A percentile compares a stretch with the other conserved stretches of the same genome.
phyloP scores from a whole-genome alignment of 2,329 filamentous ascomycete genomes.

The Cladosporium oxysporum region DNA sequence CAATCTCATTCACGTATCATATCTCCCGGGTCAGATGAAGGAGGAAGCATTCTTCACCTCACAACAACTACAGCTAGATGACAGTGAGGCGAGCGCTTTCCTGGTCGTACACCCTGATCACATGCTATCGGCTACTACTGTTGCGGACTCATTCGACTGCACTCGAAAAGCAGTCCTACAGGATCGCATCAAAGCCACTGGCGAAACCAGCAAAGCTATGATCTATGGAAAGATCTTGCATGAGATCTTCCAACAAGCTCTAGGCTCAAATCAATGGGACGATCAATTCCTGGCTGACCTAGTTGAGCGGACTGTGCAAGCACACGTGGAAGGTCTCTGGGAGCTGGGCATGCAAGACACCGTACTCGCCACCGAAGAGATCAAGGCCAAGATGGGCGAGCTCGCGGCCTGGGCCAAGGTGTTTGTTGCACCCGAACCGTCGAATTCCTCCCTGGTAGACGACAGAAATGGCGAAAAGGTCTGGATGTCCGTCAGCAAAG shows the following conservation, averaged over 20 bases:
- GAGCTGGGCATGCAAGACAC: conserved; percentile 73
- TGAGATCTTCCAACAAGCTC: conserved; percentile 89
- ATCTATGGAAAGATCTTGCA: conserved; percentile 93
- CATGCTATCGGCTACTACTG: conserved; percentile 88
- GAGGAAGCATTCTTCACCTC: conserved; percentile 48
- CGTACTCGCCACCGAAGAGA: conserved; percentile 72
- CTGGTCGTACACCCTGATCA: conserved; percentile 94
- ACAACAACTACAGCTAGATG: conserved; percentile 73
- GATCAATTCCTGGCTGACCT: conserved; percentile 63
- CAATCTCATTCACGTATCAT: conserved; percentile 76
- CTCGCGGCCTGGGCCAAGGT: conserved; percentile 79
- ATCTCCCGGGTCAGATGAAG: conserved; percentile 55
- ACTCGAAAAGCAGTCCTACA: conserved; percentile 88
- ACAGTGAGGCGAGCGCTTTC: conserved; percentile 68
- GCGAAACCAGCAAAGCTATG: conserved; percentile 74
- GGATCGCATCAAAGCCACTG: conserved; percentile 89
- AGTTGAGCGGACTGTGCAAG: conserved; percentile 69
- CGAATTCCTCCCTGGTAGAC: conserved; percentile 71
- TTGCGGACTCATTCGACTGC: conserved; percentile 95
- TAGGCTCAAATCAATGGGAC: conserved; percentile 82
- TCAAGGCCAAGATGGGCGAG: conserved; percentile 80
- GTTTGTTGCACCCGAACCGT: conserved; percentile 73
- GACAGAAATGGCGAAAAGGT: conserved; percentile 76
- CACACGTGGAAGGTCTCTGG: conserved; percentile 86
- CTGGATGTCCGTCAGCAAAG: conserved; percentile 83